Evolutionary conservation across 352 stramenopile species (phyloP), one percentile per base, ranked within the genome.

Genomic region (Pythium aristosporum): DNA sequence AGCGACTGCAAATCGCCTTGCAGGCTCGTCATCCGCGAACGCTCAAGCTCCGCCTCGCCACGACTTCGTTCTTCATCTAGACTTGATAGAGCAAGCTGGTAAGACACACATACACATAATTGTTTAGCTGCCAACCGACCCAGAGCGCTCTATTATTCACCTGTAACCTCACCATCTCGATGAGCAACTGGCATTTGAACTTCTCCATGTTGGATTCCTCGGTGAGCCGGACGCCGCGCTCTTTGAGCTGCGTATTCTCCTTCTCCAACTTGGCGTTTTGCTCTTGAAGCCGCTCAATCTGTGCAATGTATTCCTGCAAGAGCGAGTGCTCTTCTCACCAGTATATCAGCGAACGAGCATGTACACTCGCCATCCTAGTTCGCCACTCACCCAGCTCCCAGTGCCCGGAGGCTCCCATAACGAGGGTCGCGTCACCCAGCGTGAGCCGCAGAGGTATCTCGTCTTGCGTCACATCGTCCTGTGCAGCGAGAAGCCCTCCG

Each of bases 161-260:
- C 10, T 2, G 15, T 42, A 18, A 16, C 5, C 2, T 42, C 36
- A 68, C 85, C 87, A 96, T 96, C 59, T 96, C 87, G 9, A 96
- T 74, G 54, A 96, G 80, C 32, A 96, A 69, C 57, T 94, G 83
- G 57, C 85, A 92, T 64, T 92, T 96, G 63, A 96, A 96, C 57
- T 93, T 92, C 48, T 92, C 84, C 80, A 96, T 91, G 61, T 93
- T 93, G 44, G 76, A 88, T 48, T 94, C 87, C 47, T 94, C 83
- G 3, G 71, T 82, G 61, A 94, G 72, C 16, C 87, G 83, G 8
- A 62, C 36, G 34, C 73, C 88, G 21, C 77, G 80, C 25, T 91
- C 81, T 37, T 69, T 67, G 30, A 96, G 72, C 47, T 81, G 65
- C 1, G 65, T 57, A 59, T 93, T 92, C 59, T 93, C 87, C 10